These are phyloP conservation scores for Dictyostelium firmibasis DNA, from an alignment of 78 protist genomes.

Conservation along the genomic window DNA sequence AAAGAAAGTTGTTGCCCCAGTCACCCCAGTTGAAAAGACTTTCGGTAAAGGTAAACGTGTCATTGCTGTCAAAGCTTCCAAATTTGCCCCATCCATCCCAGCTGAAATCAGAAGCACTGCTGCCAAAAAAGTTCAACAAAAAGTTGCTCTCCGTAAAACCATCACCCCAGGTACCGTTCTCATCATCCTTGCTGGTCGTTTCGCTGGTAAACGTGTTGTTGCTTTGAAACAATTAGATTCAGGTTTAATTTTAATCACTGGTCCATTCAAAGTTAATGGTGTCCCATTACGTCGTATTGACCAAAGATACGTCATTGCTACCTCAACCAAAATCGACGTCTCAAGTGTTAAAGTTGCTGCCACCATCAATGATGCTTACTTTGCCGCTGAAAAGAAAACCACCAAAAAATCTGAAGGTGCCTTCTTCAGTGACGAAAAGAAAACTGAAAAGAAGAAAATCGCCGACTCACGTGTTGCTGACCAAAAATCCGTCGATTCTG, in stretches of 20 bases:
- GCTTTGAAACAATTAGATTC: slow-evolving; percentile 94
- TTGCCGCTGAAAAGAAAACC: slow-evolving; percentile 32
- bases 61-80: slow-evolving; percentile 8
- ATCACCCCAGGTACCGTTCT: slow-evolving; percentile 98
- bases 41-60: slow-evolving; percentile 51
- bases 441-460: slow-evolving; percentile 60
- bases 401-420: slow-evolving; percentile 59
- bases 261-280: slow-evolving; percentile 99
- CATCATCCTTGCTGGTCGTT: slow-evolving; percentile 97
- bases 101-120: slow-evolving; percentile 27
- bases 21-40: neutral
- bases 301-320: slow-evolving; percentile 97
- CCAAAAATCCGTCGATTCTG: slow-evolving; percentile 90
- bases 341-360: slow-evolving; percentile 76
- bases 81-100: slow-evolving; percentile 30
- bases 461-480: slow-evolving; percentile 86
- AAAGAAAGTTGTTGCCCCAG: slow-evolving; percentile 16
- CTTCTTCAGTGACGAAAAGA: slow-evolving; percentile 70
- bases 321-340: slow-evolving; percentile 96
- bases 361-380: slow-evolving; percentile 83
- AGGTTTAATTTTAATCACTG: slow-evolving; percentile 97
- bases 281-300: slow-evolving; percentile 99
- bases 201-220: slow-evolving; percentile 97
- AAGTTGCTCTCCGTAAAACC: slow-evolving; percentile 83
- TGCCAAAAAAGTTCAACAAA: neutral